phyloP scores from a whole-genome alignment of 2,329 filamentous ascomycete genomes.

The Teratosphaeria nubilosa region DNA sequence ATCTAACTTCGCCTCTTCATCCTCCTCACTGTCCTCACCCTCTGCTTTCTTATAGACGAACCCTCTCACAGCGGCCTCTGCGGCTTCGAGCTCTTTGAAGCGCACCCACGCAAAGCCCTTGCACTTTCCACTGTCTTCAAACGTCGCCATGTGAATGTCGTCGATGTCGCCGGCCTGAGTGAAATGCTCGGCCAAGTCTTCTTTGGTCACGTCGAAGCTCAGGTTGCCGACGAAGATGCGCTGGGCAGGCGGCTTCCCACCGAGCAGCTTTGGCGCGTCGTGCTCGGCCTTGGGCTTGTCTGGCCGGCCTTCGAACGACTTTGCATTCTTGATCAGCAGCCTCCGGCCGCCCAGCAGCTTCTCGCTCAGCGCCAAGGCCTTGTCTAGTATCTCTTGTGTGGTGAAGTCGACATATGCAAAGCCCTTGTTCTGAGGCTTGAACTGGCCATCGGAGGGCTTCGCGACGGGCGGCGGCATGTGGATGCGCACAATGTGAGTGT shows the following conservation, averaged over 20 bases:
- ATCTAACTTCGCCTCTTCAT: slow-evolving; percentile 33
- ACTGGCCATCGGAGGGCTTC: slow-evolving; percentile 25
- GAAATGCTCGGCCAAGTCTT: slow-evolving; percentile 72
- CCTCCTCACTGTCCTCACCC: slow-evolving; percentile 34
- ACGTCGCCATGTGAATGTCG: slow-evolving; percentile 82
- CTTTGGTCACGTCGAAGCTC: slow-evolving; percentile 50
- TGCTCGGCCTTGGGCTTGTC: slow-evolving; percentile 33
- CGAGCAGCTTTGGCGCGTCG: slow-evolving; percentile 41
- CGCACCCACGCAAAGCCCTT: slow-evolving; percentile 96
- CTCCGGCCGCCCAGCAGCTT: slow-evolving; percentile 64
- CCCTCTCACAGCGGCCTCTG: slow-evolving; percentile 67
- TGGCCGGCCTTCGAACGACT: slow-evolving; percentile 82
- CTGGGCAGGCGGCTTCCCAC: slow-evolving; percentile 49
- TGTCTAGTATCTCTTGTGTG: slow-evolving; percentile 55
- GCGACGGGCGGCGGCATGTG: slow-evolving; percentile 57
- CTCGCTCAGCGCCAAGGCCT: slow-evolving; percentile 81
- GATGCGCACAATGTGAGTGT: slow-evolving; percentile 69
- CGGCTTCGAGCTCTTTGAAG: slow-evolving; percentile 69
- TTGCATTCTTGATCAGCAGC: slow-evolving; percentile 87
- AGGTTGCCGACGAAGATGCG: slow-evolving; percentile 67
- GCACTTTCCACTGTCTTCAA: slow-evolving; percentile 94
- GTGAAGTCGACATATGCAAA: slow-evolving; percentile 95
- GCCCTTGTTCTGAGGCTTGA: slow-evolving; percentile 66
- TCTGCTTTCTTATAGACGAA: slow-evolving; percentile 60
- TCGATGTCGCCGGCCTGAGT: slow-evolving; percentile 72